Evolutionary conservation across 352 stramenopile species (phyloP).

Genomic region (Globisporangium camurandrum): DNA sequence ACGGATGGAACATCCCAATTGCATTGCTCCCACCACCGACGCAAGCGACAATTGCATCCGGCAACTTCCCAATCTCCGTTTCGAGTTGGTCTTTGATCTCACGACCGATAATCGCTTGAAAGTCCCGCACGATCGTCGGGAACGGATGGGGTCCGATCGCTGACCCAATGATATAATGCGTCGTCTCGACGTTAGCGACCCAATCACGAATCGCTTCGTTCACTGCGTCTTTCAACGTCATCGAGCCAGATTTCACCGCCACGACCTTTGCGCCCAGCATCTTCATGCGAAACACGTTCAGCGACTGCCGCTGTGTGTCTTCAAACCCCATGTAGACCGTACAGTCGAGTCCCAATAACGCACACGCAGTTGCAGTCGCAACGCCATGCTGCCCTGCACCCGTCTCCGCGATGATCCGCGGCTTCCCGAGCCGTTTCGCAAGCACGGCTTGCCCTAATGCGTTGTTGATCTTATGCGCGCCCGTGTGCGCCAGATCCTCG

Average conservation of each 20-base stretch:
- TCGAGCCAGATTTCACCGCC: constrained; percentile 93
- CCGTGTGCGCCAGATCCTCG: constrained; percentile 97
- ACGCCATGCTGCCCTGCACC: constrained; percentile 97
- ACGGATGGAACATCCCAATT: constrained; percentile 98
- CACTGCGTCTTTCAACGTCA: constrained; percentile 98
- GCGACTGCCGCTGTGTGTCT: constrained; percentile 95
- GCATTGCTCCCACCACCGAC: constrained; percentile 97
- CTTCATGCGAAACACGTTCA: constrained; percentile 99
- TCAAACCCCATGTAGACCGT: constrained; percentile 99
- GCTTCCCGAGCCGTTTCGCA: constrained; percentile 94
- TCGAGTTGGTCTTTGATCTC: constrained; percentile 93
- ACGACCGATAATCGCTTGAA: constrained; percentile 94
- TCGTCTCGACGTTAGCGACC: constrained; percentile 97
- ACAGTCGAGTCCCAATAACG: constrained; percentile 93
- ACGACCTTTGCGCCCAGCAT: constrained; percentile 98
- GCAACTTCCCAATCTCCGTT: constrained; percentile 92
- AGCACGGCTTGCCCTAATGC: constrained; percentile 95
- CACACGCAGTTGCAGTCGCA: constrained; percentile 95
- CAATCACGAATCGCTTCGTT: constrained; percentile 98
- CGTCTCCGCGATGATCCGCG: constrained; percentile 98
- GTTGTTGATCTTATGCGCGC: constrained; percentile 99
- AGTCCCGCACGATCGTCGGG: constrained; percentile 97
- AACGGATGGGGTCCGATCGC: constrained; percentile 97
- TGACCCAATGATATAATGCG: constrained; percentile 98
- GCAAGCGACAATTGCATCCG: constrained; percentile 95